Conservation (phyloP, 768 basidiomycete species). For the Kwoniella sp. region DNA sequence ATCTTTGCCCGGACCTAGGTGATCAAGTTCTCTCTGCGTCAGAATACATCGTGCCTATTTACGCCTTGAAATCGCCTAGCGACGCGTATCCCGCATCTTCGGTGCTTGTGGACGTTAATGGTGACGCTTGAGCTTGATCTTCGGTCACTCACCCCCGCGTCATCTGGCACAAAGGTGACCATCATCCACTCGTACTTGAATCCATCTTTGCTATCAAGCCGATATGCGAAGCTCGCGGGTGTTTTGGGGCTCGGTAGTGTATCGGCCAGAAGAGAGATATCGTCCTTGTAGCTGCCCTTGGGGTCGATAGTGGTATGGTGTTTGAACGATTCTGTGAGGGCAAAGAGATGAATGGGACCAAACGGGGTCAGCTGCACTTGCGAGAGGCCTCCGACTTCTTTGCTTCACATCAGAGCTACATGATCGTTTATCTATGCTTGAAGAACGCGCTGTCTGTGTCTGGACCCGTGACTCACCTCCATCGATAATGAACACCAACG, state of each 20-base stretch:
- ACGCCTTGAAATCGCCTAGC: too few species aligned
- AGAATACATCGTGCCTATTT: too few species aligned
- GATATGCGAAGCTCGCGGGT: conserved; percentile 52
- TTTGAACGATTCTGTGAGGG: conserved; percentile 42
- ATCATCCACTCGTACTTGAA: conserved; percentile 54
- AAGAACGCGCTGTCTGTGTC: not conserved
- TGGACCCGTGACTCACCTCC: conserved; percentile 42
- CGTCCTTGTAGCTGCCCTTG: conserved; percentile 43
- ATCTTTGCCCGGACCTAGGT: conserved; percentile 55
- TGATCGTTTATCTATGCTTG: not conserved
- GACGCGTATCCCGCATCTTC: too few species aligned
- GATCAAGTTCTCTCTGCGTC: too few species aligned
- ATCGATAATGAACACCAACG: conserved; percentile 52
- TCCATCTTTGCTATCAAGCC: conserved; percentile 44
- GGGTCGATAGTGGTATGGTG: conserved; percentile 39
- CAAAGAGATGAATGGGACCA: not conserved
- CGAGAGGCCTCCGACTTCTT: not conserved
- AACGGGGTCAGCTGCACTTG: not conserved
- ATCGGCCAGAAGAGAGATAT: conserved; percentile 42
- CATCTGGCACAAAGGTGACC: conserved; percentile 55
- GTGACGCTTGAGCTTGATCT: too few species aligned
- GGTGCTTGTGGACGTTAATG: too few species aligned
- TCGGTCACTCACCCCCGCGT: conserved; percentile 48
- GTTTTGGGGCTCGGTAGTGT: conserved; percentile 48
- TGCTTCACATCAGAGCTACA: not conserved